These are phyloP conservation scores for Phytophthora sp. DNA, from an alignment of 352 stramenopile species.

Conservation along the genomic window DNA sequence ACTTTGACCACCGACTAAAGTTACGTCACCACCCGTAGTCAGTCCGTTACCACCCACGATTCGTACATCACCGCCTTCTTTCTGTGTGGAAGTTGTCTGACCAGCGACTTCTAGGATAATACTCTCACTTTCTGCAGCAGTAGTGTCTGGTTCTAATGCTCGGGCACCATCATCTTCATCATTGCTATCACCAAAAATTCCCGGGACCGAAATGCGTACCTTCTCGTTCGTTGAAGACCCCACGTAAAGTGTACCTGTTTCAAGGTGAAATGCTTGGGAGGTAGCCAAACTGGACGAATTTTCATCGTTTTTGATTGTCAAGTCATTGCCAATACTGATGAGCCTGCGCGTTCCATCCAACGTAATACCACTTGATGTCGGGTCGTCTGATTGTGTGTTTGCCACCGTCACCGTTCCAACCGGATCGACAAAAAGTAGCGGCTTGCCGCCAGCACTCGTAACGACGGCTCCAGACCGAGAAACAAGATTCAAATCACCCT, in stretches of 20 bases:
- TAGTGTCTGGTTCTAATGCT: constrained; percentile 5
- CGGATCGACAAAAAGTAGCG: constrained; percentile 62
- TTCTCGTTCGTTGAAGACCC: constrained; percentile 22
- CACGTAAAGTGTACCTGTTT: constrained; percentile 44
- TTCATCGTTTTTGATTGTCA: constrained; percentile 50
- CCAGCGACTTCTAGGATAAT: constrained; percentile 56
- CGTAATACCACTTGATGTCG: constrained; percentile 48
- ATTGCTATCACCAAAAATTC: not conserved
- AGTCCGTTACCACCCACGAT: constrained; percentile 61
- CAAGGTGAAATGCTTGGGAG: constrained; percentile 46
- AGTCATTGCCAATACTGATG: constrained; percentile 44
- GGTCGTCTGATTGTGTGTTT: constrained; percentile 53
- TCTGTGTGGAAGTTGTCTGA: constrained; percentile 53
- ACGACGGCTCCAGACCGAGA: constrained; percentile 70
- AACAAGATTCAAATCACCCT: constrained; percentile 78
- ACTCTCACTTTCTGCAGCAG: constrained; percentile 24
- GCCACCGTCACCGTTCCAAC: constrained; percentile 55
- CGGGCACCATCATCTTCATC: constrained; percentile 15
- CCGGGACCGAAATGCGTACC: constrained; percentile 32
- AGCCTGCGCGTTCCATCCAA: constrained; percentile 45
- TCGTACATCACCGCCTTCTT: constrained; percentile 56
- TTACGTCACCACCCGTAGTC: constrained; percentile 50
- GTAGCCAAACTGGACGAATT: constrained; percentile 58
- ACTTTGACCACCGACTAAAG: constrained; percentile 49
- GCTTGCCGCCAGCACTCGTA: constrained; percentile 65